Conservation (phyloP, 371 early-diverging fungal species). For the Zychaea mexicana region DNA sequence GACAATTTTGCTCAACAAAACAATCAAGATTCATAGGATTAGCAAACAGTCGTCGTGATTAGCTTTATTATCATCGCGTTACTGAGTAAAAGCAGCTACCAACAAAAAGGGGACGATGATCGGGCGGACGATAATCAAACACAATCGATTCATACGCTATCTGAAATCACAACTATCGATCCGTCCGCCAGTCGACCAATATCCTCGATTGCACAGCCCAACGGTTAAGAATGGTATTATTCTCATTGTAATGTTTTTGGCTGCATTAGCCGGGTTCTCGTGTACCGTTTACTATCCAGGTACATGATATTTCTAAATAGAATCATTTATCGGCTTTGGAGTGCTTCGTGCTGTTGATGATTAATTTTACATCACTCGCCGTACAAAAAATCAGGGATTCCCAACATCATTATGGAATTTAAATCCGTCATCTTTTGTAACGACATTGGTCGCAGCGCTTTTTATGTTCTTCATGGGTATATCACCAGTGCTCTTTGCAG, state of each 20-base stretch:
- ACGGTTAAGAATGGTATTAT: constrained; percentile 19
- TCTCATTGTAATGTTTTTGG: constrained; percentile 15
- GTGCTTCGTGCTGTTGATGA: too few relatives aligned
- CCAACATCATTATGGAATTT: background rate
- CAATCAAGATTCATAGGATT: too few relatives aligned
- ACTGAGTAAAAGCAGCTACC: too few relatives aligned
- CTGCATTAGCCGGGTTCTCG: constrained; percentile 23
- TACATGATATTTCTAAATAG: constrained; percentile 2
- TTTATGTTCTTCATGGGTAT: constrained; percentile 63
- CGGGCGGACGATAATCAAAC: too few relatives aligned
- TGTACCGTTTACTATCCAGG: constrained; percentile 26
- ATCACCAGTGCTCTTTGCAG: constrained; percentile 67
- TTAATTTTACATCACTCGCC: too few relatives aligned
- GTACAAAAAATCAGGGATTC: background rate
- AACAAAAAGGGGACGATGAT: too few relatives aligned
- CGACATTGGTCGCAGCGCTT: constrained; percentile 43
- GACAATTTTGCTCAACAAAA: too few relatives aligned
- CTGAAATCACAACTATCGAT: constrained; percentile 13
- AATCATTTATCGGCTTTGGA: too few relatives aligned
- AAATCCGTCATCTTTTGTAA: background rate
- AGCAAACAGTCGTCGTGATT: too few relatives aligned
- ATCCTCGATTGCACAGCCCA: constrained; percentile 19
- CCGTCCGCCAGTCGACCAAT: constrained; percentile 23
- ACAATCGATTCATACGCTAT: background rate
- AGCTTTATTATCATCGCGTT: too few relatives aligned